Conservation (phyloP, 1,139 yeast species). For the Scheffersomyces cryptocercus region DNA sequence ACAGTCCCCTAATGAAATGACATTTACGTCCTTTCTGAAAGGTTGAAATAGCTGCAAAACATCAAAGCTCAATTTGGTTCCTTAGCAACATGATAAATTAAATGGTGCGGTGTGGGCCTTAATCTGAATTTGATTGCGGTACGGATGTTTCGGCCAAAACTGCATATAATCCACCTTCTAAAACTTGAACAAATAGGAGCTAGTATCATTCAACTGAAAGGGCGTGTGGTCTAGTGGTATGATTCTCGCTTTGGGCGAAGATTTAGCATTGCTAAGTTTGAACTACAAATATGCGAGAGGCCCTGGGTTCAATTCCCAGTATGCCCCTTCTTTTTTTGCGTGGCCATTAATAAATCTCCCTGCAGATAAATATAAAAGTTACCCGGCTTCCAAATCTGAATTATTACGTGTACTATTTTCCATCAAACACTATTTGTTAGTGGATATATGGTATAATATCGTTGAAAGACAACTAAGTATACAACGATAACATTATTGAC, state of each 20-base stretch:
- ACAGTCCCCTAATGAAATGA: too few species aligned
- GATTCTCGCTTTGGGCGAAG: conserved; percentile 25
- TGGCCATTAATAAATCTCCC: background rate
- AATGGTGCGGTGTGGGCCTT: background rate
- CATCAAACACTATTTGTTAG: background rate
- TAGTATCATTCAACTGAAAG: conserved; percentile 1
- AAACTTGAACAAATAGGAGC: too few species aligned
- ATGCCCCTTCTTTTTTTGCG: conserved; percentile 17
- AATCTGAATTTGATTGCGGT: background rate
- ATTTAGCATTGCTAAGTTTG: conserved; percentile 8
- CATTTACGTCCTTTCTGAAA: too few species aligned
- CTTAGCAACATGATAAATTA: background rate
- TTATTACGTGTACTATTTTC: background rate
- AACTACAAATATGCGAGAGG: conserved; percentile 21
- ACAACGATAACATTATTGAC: background rate
- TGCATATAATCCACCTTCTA: too few species aligned
- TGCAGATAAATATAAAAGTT: background rate
- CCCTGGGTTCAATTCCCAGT: conserved; percentile 27
- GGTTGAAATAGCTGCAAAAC: too few species aligned
- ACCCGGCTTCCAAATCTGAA: background rate
- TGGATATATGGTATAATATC: background rate
- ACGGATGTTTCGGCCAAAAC: too few species aligned
- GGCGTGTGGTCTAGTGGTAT: conserved; percentile 28
- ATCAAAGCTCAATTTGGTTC: too few species aligned
- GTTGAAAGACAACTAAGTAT: too few species aligned